These are phyloP conservation scores for Zostera marina DNA, from an alignment of 116 monocot species.

Conservation along the genomic window DNA sequence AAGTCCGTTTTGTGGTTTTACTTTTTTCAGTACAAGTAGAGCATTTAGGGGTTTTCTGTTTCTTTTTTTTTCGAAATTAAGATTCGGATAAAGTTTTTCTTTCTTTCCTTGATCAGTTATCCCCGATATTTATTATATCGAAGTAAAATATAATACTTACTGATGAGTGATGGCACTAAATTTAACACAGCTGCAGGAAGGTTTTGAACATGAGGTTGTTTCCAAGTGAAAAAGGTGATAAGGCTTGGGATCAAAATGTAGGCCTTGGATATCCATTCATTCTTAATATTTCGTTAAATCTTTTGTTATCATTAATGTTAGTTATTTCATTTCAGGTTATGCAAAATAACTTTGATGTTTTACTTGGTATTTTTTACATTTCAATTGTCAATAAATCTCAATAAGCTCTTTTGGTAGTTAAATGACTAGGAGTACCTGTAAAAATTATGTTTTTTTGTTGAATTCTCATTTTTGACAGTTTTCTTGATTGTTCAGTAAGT, in stretches of 20 bases:
- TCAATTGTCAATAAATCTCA: neutral
- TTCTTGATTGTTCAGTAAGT: conserved; percentile 35
- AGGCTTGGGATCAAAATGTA: conserved; percentile 83
- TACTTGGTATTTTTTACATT: conserved; percentile 33
- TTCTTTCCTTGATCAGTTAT: no score
- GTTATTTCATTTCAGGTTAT: conserved; percentile 39
- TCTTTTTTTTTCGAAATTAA: neutral
- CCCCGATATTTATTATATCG: no score
- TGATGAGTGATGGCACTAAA: neutral
- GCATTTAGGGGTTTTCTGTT: neutral
- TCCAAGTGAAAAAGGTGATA: conserved; percentile 60
- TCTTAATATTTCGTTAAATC: neutral
- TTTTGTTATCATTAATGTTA: neutral
- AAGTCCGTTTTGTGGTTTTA: neutral
- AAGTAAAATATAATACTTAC: neutral
- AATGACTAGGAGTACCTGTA: neutral
- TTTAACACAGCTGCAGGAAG: conserved; percentile 55
- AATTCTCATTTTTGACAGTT: neutral
- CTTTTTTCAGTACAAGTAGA: neutral
- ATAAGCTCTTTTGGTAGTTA: neutral
- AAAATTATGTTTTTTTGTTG: neutral
- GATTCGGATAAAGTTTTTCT: no score
- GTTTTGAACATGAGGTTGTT: conserved; percentile 90
- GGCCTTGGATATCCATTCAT: neutral
- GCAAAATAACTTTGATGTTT: conserved; percentile 57